Percentiles rank a stretch among this genome's conserved stretches.
Evolutionary conservation across 805 yeast species (phyloP).

Genomic region (Sugiyamaella americana): DNA sequence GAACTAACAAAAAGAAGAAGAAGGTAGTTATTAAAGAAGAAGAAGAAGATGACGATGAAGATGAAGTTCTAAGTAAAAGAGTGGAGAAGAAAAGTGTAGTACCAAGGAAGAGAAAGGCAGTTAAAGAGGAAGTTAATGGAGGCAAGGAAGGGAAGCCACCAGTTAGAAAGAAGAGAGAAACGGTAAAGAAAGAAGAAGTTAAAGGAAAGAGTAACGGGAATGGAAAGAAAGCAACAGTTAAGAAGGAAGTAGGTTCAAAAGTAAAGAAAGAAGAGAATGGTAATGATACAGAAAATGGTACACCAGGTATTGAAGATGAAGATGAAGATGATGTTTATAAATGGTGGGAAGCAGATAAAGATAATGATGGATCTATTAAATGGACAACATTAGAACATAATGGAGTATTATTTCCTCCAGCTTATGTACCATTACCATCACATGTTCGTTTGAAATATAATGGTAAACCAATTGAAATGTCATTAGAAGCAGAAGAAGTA

Average conservation of each 20-base stretch:
- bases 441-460: slow-evolving; percentile 70
- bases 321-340: slow-evolving; percentile 65
- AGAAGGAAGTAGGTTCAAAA: not conserved
- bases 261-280: not conserved
- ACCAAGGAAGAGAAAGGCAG: not conserved
- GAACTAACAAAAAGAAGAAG: not conserved
- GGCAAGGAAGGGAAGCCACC: not conserved
- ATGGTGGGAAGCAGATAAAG: slow-evolving; percentile 68
- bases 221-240: not conserved
- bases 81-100: not conserved
- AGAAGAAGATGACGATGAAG: not conserved
- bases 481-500: slow-evolving; percentile 86
- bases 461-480: slow-evolving; percentile 67
- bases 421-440: slow-evolving; percentile 77
- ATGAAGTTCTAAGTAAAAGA: not conserved
- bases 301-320: slow-evolving; percentile 34
- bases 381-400: slow-evolving; percentile 85
- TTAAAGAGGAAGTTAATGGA: not conserved
- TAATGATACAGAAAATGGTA: slow-evolving; percentile 4
- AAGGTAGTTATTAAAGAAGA: not conserved
- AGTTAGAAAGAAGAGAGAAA: not conserved
- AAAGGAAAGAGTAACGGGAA: not conserved
- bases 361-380: slow-evolving; percentile 65
- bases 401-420: slow-evolving; percentile 93
- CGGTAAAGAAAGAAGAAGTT: not conserved